Evolutionary conservation across 257 asterid genomes (phyloP).

Genomic region (Lycium barbarum): DNA sequence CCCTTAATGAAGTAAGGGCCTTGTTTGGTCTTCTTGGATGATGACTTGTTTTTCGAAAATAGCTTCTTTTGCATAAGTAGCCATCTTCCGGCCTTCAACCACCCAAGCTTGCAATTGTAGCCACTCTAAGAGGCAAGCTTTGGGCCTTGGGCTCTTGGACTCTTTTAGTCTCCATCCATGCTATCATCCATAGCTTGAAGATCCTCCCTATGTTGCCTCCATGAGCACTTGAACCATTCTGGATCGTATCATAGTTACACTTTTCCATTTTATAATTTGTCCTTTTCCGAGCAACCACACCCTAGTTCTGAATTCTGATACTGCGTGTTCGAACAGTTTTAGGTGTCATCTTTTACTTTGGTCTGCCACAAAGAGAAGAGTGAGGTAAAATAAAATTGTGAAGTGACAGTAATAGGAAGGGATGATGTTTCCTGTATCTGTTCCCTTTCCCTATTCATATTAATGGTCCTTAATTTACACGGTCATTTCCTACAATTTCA

Average conservation of each 20-base stretch:
- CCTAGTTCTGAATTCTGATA: slow-evolving; percentile 25
- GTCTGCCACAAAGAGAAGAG: not conserved
- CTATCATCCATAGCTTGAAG: too few species aligned
- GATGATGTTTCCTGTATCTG: slow-evolving; percentile 13
- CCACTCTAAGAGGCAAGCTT: too few species aligned
- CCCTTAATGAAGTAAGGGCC: too few species aligned
- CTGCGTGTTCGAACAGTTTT: not conserved
- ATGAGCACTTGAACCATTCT: too few species aligned
- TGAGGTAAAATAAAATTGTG: not conserved
- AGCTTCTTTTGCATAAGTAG: too few species aligned
- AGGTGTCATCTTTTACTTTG: slow-evolving; percentile 14
- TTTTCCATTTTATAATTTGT: not conserved
- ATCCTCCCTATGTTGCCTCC: too few species aligned
- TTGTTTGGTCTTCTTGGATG: too few species aligned
- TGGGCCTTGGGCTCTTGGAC: too few species aligned
- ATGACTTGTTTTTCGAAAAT: too few species aligned
- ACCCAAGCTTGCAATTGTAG: too few species aligned
- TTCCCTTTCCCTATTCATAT: slow-evolving; percentile 6
- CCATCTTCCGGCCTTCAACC: too few species aligned
- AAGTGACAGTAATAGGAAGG: slow-evolving; percentile 6
- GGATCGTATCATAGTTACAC: not conserved
- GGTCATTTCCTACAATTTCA: not conserved
- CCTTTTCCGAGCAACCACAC: slow-evolving; percentile 1
- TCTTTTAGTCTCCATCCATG: too few species aligned
- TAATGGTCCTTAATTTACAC: slow-evolving; percentile 9